Conservation (phyloP, 192 early-diverging fungal genomes). For the Phlyctochytrium planicorne region DNA sequence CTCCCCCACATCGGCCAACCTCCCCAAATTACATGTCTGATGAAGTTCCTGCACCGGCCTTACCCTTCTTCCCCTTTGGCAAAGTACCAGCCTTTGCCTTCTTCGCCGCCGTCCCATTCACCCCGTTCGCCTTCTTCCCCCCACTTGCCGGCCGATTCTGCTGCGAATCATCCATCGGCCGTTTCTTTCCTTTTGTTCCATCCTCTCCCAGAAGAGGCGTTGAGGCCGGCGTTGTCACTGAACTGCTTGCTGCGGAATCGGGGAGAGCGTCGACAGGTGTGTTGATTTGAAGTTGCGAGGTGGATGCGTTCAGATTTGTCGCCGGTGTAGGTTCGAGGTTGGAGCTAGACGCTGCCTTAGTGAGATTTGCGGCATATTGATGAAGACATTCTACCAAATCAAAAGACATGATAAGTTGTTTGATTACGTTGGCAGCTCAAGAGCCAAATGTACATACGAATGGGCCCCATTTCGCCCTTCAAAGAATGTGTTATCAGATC, state of each 20-base stretch:
- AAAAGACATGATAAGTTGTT: background rate
- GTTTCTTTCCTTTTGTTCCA: background rate
- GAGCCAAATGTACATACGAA: background rate
- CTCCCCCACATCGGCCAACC: no score
- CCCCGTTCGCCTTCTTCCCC: background rate
- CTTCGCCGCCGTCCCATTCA: background rate
- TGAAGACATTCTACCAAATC: background rate
- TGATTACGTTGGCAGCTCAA: background rate
- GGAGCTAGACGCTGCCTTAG: background rate
- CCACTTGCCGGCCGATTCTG: background rate
- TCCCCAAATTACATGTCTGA: background rate
- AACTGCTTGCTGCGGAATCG: background rate
- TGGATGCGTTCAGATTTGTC: no score
- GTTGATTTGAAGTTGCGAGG: background rate
- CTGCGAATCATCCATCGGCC: background rate
- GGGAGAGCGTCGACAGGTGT: background rate
- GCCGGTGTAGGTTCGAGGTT: no score
- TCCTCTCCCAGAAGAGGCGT: background rate
- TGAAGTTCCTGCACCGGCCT: background rate
- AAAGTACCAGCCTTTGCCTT: background rate
- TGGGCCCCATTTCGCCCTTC: background rate
- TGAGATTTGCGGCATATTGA: constrained; percentile 1
- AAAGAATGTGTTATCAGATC: constrained; percentile 1
- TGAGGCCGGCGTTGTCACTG: background rate
- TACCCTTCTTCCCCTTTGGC: constrained; percentile 6